These are phyloP conservation scores for Populus davidiana DNA, from an alignment of 345 rosid species.

Conservation along the genomic window DNA sequence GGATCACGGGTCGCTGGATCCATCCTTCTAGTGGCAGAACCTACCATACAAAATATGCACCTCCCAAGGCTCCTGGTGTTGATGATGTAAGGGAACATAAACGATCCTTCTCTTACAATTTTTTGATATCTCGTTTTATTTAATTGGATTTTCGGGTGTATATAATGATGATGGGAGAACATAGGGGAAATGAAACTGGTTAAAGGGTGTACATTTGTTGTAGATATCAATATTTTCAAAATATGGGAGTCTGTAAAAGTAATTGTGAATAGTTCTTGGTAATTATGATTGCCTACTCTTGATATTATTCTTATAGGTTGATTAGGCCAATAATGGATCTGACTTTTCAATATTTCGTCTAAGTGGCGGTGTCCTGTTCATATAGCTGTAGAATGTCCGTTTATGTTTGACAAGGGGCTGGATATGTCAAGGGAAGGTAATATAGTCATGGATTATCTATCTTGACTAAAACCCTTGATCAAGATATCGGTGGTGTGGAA, in stretches of 20 bases:
- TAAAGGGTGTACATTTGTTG: not conserved
- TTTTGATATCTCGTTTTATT: not conserved
- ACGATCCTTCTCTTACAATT: conserved; percentile 4
- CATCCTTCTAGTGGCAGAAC: conserved; percentile 96
- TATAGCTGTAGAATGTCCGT: not conserved
- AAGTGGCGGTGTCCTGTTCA: not conserved
- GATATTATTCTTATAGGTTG: not conserved
- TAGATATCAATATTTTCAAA: not conserved
- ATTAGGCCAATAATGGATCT: not conserved
- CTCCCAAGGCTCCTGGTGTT: conserved; percentile 70
- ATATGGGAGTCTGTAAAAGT: not conserved
- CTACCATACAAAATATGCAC: conserved; percentile 81
- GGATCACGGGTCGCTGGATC: conserved; percentile 96
- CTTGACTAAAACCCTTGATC: not conserved
- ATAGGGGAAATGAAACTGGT: not conserved
- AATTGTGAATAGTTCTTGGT: not conserved
- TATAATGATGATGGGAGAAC: not conserved
- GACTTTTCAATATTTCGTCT: not conserved
- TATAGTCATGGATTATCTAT: not conserved
- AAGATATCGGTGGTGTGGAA: not conserved
- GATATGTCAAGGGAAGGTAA: not conserved
- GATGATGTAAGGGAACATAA: conserved; percentile 71
- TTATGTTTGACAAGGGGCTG: not conserved
- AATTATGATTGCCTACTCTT: not conserved
- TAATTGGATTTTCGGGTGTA: not conserved